phyloP scores from a whole-genome alignment of 345 rosid genomes.

The Moricandia moricandioides region DNA sequence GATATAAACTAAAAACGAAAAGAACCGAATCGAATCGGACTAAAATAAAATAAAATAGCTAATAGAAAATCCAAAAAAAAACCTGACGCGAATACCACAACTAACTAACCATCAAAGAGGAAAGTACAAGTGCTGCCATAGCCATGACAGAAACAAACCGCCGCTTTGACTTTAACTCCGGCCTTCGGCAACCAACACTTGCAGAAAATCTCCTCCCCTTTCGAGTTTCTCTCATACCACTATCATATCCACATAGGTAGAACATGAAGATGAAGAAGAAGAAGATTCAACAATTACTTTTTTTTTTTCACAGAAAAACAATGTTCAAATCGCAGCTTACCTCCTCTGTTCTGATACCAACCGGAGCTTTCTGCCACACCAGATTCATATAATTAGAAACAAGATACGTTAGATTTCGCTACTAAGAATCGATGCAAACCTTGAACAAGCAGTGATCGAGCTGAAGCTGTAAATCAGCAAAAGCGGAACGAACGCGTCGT shows the following conservation, averaged over 20 bases:
- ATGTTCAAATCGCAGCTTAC: slow-evolving; percentile 36
- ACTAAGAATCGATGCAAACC: slow-evolving; percentile 36
- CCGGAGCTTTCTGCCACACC: slow-evolving; percentile 61
- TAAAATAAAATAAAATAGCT: background rate
- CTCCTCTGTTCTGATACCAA: slow-evolving; percentile 76
- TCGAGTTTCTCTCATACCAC: slow-evolving; percentile 79
- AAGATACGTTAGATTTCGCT: background rate
- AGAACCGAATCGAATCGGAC: background rate
- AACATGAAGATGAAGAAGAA: background rate
- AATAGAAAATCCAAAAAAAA: background rate
- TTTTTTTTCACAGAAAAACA: background rate
- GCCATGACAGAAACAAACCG: slow-evolving; percentile 78
- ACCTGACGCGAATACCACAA: background rate
- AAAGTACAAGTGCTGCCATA: slow-evolving; percentile 99
- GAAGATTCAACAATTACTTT: background rate
- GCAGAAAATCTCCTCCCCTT: slow-evolving; percentile 71
- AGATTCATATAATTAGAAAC: slow-evolving; percentile 19
- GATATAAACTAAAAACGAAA: too few species aligned
- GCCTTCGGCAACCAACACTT: slow-evolving; percentile 78
- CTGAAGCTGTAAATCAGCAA: slow-evolving; percentile 54
- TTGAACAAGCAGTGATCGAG: slow-evolving; percentile 87
- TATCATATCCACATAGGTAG: slow-evolving; percentile 26
- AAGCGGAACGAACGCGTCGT: slow-evolving; percentile 71
- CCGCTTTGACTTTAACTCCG: slow-evolving; percentile 62
- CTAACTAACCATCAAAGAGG: slow-evolving; percentile 85